phyloP scores from a whole-genome alignment of 148 eudicot genomes.

The Selenicereus undatus region DNA sequence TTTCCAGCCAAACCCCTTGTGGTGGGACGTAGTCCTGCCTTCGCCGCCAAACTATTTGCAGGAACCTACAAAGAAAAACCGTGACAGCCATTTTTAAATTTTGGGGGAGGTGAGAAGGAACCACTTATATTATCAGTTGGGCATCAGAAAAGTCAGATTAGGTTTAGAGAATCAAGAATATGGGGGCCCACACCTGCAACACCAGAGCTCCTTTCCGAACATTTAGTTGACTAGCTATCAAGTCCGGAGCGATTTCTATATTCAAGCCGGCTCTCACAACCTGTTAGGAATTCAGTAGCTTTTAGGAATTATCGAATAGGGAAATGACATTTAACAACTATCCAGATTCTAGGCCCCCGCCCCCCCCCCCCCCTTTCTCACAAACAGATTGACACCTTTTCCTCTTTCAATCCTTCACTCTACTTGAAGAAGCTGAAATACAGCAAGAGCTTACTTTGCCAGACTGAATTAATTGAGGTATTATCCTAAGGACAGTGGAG shows the following conservation, averaged over 20 bases:
- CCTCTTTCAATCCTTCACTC: slow-evolving; percentile 6
- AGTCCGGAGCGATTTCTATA: slow-evolving; percentile 82
- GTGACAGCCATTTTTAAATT: neutral
- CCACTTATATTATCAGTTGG: neutral
- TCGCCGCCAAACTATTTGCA: slow-evolving; percentile 78
- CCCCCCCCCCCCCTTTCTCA: neutral
- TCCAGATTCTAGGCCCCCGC: neutral
- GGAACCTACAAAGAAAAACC: slow-evolving; percentile 55
- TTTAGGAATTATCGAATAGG: neutral
- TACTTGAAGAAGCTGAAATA: neutral
- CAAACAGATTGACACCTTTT: neutral
- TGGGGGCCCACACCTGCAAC: slow-evolving; percentile 45
- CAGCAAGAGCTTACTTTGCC: slow-evolving; percentile 56
- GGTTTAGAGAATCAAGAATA: neutral
- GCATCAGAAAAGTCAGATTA: neutral
- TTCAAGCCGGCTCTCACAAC: slow-evolving; percentile 81
- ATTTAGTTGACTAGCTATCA: slow-evolving; percentile 85
- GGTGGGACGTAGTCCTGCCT: slow-evolving; percentile 86
- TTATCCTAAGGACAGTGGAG: slow-evolving; percentile 70
- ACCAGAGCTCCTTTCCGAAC: slow-evolving; percentile 93
- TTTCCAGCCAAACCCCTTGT: slow-evolving; percentile 97
- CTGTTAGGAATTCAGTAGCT: slow-evolving; percentile 32
- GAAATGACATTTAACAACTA: neutral
- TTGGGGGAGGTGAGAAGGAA: neutral
- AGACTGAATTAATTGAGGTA: slow-evolving; percentile 78